Conservation (phyloP, 2,329 filamentous ascomycete genomes). For the Zymoseptoria pseudotritici region DNA sequence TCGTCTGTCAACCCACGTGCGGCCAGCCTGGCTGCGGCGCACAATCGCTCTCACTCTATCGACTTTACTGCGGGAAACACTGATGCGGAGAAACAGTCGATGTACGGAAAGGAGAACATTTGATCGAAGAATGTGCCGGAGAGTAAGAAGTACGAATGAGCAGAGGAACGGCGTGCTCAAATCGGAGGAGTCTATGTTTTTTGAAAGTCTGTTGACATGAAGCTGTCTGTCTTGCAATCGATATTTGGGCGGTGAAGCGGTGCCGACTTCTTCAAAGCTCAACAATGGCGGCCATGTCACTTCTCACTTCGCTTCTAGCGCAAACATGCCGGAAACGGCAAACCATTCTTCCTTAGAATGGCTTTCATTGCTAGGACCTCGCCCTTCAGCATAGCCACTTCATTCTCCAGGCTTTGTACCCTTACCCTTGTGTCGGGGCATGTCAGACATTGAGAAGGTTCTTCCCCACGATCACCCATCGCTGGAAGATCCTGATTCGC, state of each 20-base stretch:
- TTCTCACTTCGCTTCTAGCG: constrained; percentile 14
- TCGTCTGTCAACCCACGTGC: constrained; percentile 31
- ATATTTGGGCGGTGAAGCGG: background rate
- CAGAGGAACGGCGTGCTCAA: background rate
- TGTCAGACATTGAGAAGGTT: constrained; percentile 5
- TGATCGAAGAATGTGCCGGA: constrained; percentile 2
- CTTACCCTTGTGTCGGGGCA: constrained; percentile 14
- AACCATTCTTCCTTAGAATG: constrained; percentile 18
- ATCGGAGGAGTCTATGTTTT: background rate
- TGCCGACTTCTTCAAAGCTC: background rate
- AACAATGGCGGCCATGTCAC: background rate
- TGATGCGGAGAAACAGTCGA: background rate
- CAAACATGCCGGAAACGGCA: constrained; percentile 10
- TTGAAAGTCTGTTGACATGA: background rate
- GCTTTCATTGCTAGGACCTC: constrained; percentile 23
- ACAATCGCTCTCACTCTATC: constrained; percentile 2
- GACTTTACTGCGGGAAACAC: background rate
- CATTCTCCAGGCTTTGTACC: constrained; percentile 17
- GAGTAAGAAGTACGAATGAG: background rate
- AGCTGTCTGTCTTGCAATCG: background rate
- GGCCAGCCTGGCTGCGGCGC: constrained; percentile 15
- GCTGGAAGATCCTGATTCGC: background rate
- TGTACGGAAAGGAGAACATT: constrained; percentile 5
- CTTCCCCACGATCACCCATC: background rate
- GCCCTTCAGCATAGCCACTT: constrained; percentile 22